Base-by-base conservation (phyloP, 202 grass and related monocot genomes). In the Bolboschoenoplectus hybrid region DNA sequence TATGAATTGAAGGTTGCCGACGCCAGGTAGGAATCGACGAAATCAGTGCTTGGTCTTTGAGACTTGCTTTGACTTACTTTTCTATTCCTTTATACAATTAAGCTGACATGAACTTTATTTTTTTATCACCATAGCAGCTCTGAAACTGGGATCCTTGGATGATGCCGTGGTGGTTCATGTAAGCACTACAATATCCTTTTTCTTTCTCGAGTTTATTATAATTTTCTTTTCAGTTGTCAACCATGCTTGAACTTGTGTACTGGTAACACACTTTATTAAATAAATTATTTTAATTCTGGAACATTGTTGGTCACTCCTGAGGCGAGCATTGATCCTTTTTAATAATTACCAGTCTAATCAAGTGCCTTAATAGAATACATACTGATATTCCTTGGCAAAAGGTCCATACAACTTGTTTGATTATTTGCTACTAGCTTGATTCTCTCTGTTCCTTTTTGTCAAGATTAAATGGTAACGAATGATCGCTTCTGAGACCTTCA, bases 301-400 rank as follows among this genome's bases (percentile, higher is more conserved):
- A 34, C 71, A 51, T 74, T 74, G 71, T 56, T 16, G 74, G 80
- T 82, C 57, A 64, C 60, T 66, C 45, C 2, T 35, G 81, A 3
- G n/a, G 39, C 7, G 10, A 83, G 41, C 62, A 67, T 50, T n/a
- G 44, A 83, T 83, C 14, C 43, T 51, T 51, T 43, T 83, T 38
- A 34, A 83, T 38, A 69, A 52, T 35, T 53, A 71, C 5, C 47
- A 53, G 8, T 69, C n/a, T 71, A 84, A 84, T 84, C 46, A 71
- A 84, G 43, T 84, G 45, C 47, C 49, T 70, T 55, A 66, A 65
- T 82, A 51, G 53, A 80, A 60, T 57, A 56, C 51, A 57, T 80
- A 51, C 84, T 40, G 55, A 86, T 86, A 80, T 86, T 86, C 72
- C 61, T 79, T 86, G 69, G 70, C 51, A 55, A 50, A 79, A 78